These are phyloP conservation scores for Cladosporium sp. DNA, from an alignment of 2,329 filamentous ascomycete genomes.

Conservation along the genomic window DNA sequence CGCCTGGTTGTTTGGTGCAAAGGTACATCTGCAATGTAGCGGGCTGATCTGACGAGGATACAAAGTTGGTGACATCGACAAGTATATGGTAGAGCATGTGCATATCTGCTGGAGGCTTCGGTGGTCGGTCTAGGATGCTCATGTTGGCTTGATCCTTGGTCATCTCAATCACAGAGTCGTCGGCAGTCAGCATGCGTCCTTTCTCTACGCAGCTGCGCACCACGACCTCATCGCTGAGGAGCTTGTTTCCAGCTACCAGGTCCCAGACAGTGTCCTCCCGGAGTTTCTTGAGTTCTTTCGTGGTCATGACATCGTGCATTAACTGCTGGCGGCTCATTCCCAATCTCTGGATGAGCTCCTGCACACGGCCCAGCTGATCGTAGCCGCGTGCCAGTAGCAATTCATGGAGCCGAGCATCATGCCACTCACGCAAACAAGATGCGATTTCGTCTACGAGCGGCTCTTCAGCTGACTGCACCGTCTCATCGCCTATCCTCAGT, in stretches of 20 bases:
- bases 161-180: conserved; percentile 89
- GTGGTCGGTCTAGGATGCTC: conserved; percentile 85
- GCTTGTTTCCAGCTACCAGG: conserved; percentile 86
- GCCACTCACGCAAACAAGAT: conserved; percentile 95
- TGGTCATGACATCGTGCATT: conserved; percentile 87
- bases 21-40: conserved; percentile 75
- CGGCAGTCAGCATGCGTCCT: conserved; percentile 80
- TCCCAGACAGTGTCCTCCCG: conserved; percentile 95
- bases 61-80: conserved; percentile 78
- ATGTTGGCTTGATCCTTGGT: conserved; percentile 91
- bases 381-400: conserved; percentile 82
- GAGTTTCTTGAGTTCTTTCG: conserved; percentile 72
- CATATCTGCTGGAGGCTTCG: conserved; percentile 62
- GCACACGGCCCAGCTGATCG: conserved; percentile 72
- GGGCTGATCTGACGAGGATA: conserved; percentile 67
- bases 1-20: conserved; percentile 64
- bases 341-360: conserved; percentile 73
- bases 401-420: conserved; percentile 93
- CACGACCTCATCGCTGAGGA: conserved; percentile 89
- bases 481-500: conserved; percentile 97
- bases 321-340: conserved; percentile 85
- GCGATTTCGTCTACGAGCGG: conserved; percentile 96
- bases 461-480: conserved; percentile 80
- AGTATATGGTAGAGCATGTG: conserved; percentile 75
- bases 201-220: conserved; percentile 81